Conservation (phyloP, 495 filamentous ascomycete genomes). For the Neurospora intermedia region DNA sequence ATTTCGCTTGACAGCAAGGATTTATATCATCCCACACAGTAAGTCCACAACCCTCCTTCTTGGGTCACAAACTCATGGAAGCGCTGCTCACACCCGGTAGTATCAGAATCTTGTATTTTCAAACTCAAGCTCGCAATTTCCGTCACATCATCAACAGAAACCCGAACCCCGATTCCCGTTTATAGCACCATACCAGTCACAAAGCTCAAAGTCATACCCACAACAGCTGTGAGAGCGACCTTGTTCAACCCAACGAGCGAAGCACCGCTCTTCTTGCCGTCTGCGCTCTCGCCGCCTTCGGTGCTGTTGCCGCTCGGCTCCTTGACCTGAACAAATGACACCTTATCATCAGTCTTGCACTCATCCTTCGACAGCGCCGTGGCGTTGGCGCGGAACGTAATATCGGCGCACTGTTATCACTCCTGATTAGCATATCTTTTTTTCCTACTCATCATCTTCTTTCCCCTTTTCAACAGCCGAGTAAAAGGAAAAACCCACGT, state of each 20-base stretch:
- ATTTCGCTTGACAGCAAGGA: neutral
- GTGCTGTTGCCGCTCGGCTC: constrained; percentile 3
- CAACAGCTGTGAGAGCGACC: constrained; percentile 37
- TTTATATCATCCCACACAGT: neutral
- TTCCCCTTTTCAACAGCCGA: neutral
- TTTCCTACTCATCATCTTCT: neutral
- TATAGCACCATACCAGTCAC: constrained; percentile 19
- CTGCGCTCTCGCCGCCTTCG: neutral
- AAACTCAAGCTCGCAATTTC: neutral
- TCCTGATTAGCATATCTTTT: neutral
- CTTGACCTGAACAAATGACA: constrained; percentile 13
- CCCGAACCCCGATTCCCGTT: neutral
- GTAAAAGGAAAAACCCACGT: constrained; percentile 32
- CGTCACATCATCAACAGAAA: neutral
- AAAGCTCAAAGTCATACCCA: constrained; percentile 45
- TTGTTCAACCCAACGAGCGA: constrained; percentile 13
- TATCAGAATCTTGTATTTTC: neutral
- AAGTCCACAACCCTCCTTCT: neutral
- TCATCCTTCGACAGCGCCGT: constrained; percentile 22
- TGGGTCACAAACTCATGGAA: neutral
- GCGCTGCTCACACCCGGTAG: neutral
- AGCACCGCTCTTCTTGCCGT: constrained; percentile 4
- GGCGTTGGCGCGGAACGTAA: constrained; percentile 42
- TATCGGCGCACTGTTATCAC: constrained; percentile 48
- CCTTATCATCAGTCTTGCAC: constrained; percentile 39